These are phyloP conservation scores for Albifimbria verrucaria DNA, from an alignment of 2,329 filamentous ascomycete species.

Conservation along the genomic window DNA sequence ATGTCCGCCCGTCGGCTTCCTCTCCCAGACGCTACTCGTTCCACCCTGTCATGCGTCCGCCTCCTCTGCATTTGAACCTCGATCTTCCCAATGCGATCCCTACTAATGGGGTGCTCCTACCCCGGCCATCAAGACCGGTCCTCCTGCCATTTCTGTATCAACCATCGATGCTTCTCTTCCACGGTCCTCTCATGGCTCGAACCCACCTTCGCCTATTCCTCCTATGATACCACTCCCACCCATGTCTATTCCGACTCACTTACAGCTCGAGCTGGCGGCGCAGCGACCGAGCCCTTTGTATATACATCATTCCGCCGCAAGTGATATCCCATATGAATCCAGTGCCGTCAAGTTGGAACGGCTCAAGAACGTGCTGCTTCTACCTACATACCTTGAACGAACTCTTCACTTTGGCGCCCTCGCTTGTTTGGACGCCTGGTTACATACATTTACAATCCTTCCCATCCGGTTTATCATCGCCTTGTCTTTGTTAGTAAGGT, in stretches of 20 bases:
- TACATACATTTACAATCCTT: slow-evolving; percentile 94
- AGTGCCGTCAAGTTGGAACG: slow-evolving; percentile 89
- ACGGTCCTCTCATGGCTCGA: slow-evolving; percentile 18
- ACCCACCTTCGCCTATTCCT: slow-evolving; percentile 47
- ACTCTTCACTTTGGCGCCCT: slow-evolving; percentile 84
- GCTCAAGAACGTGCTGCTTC: slow-evolving; percentile 79
- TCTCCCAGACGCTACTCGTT: slow-evolving; percentile 48
- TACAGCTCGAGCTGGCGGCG: slow-evolving; percentile 62
- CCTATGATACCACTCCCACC: slow-evolving; percentile 59
- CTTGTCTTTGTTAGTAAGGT: slow-evolving; percentile 69
- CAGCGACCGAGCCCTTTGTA: slow-evolving; percentile 63
- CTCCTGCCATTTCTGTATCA: slow-evolving; percentile 16
- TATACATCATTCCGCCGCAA: slow-evolving; percentile 56
- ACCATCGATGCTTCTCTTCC: slow-evolving; percentile 12
- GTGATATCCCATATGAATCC: slow-evolving; percentile 78
- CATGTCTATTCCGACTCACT: slow-evolving; percentile 63
- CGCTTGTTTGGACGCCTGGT: slow-evolving; percentile 91
- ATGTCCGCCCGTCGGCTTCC: slow-evolving; percentile 19
- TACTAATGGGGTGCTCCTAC: slow-evolving; percentile 14
- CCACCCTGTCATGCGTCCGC: slow-evolving; percentile 40
- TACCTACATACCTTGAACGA: slow-evolving; percentile 79
- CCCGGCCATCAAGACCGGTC: slow-evolving; percentile 13
- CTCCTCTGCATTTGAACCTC: slow-evolving; percentile 41
- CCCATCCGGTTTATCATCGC: slow-evolving; percentile 86
- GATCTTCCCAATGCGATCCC: slow-evolving; percentile 16